Evolutionary conservation across 1,139 yeast species (phyloP), one percentile per base, ranked within the genome.

Genomic region (Scheffersomyces insectosa): DNA sequence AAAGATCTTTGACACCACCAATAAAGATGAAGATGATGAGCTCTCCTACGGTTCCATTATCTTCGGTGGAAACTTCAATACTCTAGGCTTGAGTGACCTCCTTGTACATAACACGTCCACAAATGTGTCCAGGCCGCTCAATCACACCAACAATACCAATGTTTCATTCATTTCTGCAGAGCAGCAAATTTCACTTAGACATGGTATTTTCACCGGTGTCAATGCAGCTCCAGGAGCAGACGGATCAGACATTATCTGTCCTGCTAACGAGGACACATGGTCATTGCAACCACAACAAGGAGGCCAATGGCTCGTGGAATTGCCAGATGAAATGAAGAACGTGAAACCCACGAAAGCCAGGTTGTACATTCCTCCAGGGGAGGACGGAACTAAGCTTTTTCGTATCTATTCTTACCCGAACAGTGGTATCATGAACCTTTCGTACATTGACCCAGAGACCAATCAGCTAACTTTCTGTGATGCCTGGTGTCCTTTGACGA

Each of bases 341-440:
- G 66, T 85, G 27, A 64, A 70, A 5, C 97, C 97, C 0, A 81
- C 95, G 0, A 85, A 87, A 52, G 73, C 89, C 12, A 72, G 97
- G 46, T 60, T 93, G 6, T 87, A 81, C 59, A 81, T 88, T 49
- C 81, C 89, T 0, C 63, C 64, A 5, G 64, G 68, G 10, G 70
- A 72, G 6, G 72, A 72, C 32, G 85, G 87, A 8, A 80, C 88
- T 4, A 75, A 83, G 45, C 52, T 76, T 6, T 91, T 90, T 63
- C 76, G 97, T 56, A 71, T 93, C 15, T 70, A 86, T 40, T 82
- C 97, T 0, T 71, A 78, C 44, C 98, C 98, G 1, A 78, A 89
- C 36, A 79, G 85, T 53, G 91, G 98, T 52, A 91, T 91, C 49
- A 87, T 93, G 96, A 93, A 93, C 60, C 66, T 93, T 52, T 83